Evolutionary conservation across 345 rosid genomes (phyloP), one percentile per base, ranked within the genome.

Genomic region (Salix viminalis): DNA sequence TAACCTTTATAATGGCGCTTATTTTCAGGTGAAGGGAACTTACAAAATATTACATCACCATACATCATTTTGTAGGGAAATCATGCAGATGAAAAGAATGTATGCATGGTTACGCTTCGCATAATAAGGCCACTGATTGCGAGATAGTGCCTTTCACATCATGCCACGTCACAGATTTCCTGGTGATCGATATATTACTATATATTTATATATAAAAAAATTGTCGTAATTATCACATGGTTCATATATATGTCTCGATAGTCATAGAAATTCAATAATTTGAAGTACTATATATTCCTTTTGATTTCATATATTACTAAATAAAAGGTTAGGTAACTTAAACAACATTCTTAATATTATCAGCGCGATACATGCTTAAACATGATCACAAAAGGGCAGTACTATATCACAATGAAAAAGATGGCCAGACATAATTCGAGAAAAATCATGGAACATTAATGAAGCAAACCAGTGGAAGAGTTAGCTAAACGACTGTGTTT

Each of bases 1-100:
- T 93, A 56, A 93, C 99, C 66, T 91, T 96, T 82, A 80, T 91
- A 37, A 30, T 96, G 92, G 98, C 99, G 8, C 76, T 95, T 77
- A 85, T 91, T 80, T 93, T 93, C 96, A 87, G 97, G 97, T 92
- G 42, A 50, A 1, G 3, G n/a, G 19, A 5, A 4, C 1, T 37
- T 18, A 1, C 10, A 6, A 44, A 37, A 34, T 34, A 34, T 69
- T 30, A 16, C 21, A 48, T 23, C n/a, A 10, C 15, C 64, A 50
- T 5, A 2, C 16, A 65, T 24, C 30, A 66, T n/a, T 39, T 50
- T 26, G 32, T 12, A 62, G 32, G 26, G 65, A 46, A 4, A 46
- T 46, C 67, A 72, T 26, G 36, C 78, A 18, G 15, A 16, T 72
- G 8, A 50, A 52, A 80, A 65, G 28, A 26, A 74, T 62, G n/a